phyloP scores from a whole-genome alignment of 768 basidiomycete genomes.

The Mycena haematopus region DNA sequence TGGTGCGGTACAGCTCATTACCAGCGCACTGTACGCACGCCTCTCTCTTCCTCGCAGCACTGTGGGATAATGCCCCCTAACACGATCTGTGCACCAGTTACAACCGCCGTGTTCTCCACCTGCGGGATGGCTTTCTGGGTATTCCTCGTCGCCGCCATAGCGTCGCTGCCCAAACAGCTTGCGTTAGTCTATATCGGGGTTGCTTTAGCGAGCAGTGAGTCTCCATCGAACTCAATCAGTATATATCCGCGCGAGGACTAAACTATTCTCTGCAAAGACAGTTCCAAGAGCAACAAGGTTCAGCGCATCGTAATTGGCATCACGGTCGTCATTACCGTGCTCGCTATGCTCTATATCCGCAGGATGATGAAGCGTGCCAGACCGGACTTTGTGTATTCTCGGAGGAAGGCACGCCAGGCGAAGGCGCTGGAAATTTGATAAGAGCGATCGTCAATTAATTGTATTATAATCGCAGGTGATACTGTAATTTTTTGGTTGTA shows the following conservation, averaged over 20 bases:
- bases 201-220: constrained; percentile 19
- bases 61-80: not conserved
- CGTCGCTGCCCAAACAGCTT: constrained; percentile 52
- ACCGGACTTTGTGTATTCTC: constrained; percentile 26
- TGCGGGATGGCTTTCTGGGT: constrained; percentile 47
- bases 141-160: constrained; percentile 46
- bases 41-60: too few relatives aligned
- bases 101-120: constrained; percentile 47
- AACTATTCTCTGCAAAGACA: not conserved
- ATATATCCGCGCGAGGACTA: not conserved
- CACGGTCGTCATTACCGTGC: constrained; percentile 37
- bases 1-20: constrained; percentile 40
- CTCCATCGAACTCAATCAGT: not conserved
- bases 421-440: too few relatives aligned
- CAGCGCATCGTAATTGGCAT: constrained; percentile 41
- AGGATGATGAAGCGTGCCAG: constrained; percentile 38
- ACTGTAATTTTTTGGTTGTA: too few relatives aligned
- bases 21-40: constrained; percentile 28
- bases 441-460: too few relatives aligned
- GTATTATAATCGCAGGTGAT: too few relatives aligned
- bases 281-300: constrained; percentile 39
- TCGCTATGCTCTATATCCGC: constrained; percentile 47
- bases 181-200: constrained; percentile 51
- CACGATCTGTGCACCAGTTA: constrained; percentile 31
- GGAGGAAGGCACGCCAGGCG: constrained; percentile 28